Evolutionary conservation across 2,329 filamentous ascomycete genomes (phyloP).

Genomic region (Colletotrichum horii): DNA sequence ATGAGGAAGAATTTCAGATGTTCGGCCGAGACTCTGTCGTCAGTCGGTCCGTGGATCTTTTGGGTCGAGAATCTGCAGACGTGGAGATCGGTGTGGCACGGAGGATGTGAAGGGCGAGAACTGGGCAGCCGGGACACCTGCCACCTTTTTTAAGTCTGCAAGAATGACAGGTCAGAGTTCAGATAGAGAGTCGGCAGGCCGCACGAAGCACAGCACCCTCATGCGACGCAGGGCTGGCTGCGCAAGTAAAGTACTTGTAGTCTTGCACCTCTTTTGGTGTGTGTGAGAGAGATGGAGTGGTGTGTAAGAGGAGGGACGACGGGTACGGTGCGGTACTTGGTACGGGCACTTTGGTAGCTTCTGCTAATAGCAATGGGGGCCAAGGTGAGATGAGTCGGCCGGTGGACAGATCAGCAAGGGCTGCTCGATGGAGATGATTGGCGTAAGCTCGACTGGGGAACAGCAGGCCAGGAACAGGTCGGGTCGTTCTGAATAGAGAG

Average conservation of each 20-base stretch:
- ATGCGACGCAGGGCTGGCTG: not conserved
- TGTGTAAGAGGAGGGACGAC: conserved; percentile 10
- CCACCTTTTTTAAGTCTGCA: conserved; percentile 3
- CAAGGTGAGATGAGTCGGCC: not conserved
- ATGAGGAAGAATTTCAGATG: not conserved
- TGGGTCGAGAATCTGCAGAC: not conserved
- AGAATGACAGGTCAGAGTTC: conserved; percentile 1
- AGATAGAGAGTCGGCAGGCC: conserved; percentile 6
- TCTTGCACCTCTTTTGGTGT: not conserved
- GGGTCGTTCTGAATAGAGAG: not conserved
- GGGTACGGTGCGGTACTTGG: not conserved
- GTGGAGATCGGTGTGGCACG: not conserved
- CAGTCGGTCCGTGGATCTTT: not conserved
- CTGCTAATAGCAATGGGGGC: not conserved
- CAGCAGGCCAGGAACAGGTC: not conserved
- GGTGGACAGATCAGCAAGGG: conserved; percentile 13
- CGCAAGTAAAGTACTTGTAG: not conserved
- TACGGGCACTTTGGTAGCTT: not conserved
- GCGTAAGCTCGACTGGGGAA: conserved; percentile 12
- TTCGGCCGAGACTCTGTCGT: not conserved
- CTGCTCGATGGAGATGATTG: not conserved
- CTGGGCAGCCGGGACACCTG: not conserved
- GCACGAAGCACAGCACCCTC: not conserved
- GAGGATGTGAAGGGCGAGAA: not conserved
- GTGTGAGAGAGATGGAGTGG: not conserved